Base-by-base conservation (phyloP, 148 eudicot species). In the Vaccinium corymbosum region DNA sequence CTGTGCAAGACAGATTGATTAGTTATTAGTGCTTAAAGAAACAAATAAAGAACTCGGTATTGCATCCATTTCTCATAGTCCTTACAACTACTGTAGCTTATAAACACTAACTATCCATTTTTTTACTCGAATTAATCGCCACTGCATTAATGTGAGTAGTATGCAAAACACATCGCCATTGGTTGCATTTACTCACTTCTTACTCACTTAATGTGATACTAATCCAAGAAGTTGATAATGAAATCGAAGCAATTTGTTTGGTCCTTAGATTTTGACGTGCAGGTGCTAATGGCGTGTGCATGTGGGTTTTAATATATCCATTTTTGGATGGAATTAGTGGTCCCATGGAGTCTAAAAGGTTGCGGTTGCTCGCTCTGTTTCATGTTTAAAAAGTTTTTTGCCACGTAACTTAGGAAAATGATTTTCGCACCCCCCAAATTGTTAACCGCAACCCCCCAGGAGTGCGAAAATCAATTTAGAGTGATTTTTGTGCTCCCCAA, bases 161-260 rank as follows among this genome's bases (percentile, higher is more conserved):
- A 56, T 8, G 66, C n/a, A 55, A n/a, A 29, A 79, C 35, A 49
- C 68, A 56, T 56, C 81, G 1, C 6, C 1, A 35, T 78, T 56
- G n/a, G 80, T 17, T 0, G 7, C 38, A 32, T 82, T 83, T 83
- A 75, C 80, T 59, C 29, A n/a, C 27, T 73, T 53, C 55, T 68
- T 42, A 14, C 53, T 56, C 62, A 27, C 64, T 71, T 75, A 4
- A 72, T 57, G 49, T 75, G 70, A 76, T 59, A 59, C 74, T 51
- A 51, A 29, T 29, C 17, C 62, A 35, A 79, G 46, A 55, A 12
- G 49, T 27, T 29, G 27, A 0, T 15, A 29, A 53, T 25, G 25
- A n/a, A 27, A n/a, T 25, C 42, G 5, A 32, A 53, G 61, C 46
- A 78, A 52, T 7, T 7, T 51, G 52, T 7, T 57, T 8, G 68